Percentiles rank a stretch among this genome's conserved stretches.
Conservation (phyloP, 2,329 filamentous ascomycete species). For the Botryotinia convoluta region DNA sequence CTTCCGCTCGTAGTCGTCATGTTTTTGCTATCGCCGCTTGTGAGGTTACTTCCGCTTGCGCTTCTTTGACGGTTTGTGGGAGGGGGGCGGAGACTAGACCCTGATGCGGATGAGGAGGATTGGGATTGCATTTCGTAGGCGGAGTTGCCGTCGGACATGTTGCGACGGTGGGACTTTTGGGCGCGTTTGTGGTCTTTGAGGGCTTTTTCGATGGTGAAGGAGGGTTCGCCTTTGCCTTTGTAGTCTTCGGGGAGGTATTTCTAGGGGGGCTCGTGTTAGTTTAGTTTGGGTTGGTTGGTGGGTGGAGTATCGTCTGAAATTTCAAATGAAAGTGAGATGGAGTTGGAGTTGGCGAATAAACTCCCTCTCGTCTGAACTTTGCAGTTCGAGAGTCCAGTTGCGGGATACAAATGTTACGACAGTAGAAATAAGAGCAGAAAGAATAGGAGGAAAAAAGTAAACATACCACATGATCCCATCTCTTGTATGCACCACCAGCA, state of each 20-base stretch:
- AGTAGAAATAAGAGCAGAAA: not conserved
- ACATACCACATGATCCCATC: slow-evolving; percentile 71
- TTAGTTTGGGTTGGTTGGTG: not conserved
- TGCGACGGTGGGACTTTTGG: slow-evolving; percentile 32
- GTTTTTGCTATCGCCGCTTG: not conserved
- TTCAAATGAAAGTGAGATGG: not conserved
- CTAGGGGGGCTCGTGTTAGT: slow-evolving; percentile 39
- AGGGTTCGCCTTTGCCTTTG: slow-evolving; percentile 80
- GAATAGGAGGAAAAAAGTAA: not conserved
- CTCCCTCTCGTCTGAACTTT: not conserved
- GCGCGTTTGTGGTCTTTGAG: slow-evolving; percentile 52
- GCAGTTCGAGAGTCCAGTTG: not conserved
- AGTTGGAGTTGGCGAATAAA: too few species aligned
- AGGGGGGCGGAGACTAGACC: not conserved
- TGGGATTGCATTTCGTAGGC: slow-evolving; percentile 51
- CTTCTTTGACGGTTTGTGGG: slow-evolving; percentile 44
- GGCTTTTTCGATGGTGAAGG: slow-evolving; percentile 66
- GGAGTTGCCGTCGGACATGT: slow-evolving; percentile 37
- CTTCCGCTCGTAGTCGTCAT: slow-evolving; percentile 6
- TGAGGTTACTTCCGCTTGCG: slow-evolving; percentile 39
- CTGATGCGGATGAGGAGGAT: slow-evolving; percentile 22
- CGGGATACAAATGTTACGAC: not conserved
- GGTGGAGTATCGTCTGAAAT: not conserved
- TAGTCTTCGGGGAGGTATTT: slow-evolving; percentile 72
- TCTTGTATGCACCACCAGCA: slow-evolving; percentile 71